A percentile compares a stretch with the other conserved stretches of the same genome.
phyloP scores from a whole-genome alignment of 306 rosid species.

The Cyclanthera cordifolia region DNA sequence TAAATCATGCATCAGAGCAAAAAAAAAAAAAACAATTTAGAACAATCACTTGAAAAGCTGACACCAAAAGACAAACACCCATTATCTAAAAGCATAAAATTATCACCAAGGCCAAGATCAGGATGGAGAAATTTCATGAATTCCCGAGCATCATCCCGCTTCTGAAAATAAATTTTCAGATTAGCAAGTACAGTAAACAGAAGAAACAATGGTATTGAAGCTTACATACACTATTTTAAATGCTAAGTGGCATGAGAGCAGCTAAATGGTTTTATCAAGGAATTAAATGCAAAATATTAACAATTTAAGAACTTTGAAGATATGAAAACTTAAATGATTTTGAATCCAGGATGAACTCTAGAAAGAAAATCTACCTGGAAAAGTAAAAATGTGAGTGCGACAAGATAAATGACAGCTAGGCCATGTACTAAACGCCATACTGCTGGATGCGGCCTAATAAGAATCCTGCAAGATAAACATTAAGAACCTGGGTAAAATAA shows the following conservation, averaged over 20 bases:
- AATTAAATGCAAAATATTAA: background rate
- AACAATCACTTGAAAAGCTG: background rate
- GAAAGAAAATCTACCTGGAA: conserved; percentile 51
- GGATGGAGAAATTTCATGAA: conserved; percentile 98
- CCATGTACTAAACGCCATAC: conserved; percentile 98
- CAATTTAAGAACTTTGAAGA: background rate
- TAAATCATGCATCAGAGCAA: conserved; percentile 22
- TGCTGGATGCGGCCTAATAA: conserved; percentile 97
- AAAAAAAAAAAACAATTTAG: background rate
- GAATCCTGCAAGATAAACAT: conserved; percentile 51
- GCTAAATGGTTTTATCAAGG: background rate
- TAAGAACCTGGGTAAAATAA: background rate
- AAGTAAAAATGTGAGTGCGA: conserved; percentile 88
- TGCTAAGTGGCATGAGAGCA: background rate
- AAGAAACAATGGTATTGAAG: background rate
- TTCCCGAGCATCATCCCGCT: conserved; percentile 90
- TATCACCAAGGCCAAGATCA: conserved; percentile 90
- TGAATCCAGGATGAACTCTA: background rate
- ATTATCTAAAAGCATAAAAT: background rate
- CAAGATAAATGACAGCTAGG: conserved; percentile 91
- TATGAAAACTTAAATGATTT: background rate
- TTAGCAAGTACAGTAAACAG: background rate
- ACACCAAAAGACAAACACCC: background rate
- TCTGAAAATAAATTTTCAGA: conserved; percentile 30
- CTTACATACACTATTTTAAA: background rate